Base-by-base conservation (phyloP, 495 filamentous ascomycete genomes). In the Pseudotulostoma volvatum region DNA sequence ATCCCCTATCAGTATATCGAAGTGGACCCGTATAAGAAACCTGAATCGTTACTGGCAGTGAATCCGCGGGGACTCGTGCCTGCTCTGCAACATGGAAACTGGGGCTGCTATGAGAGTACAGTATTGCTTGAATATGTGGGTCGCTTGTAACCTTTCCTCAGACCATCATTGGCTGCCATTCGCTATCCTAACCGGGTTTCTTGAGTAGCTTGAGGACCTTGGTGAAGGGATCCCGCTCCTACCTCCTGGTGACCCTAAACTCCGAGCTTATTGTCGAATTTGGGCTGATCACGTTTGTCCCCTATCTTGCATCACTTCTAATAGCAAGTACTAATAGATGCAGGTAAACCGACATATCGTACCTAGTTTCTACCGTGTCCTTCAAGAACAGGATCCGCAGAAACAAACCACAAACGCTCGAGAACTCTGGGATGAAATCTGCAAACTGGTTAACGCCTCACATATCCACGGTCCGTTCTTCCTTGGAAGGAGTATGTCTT, bases 1-100 rank as follows among this genome's bases (percentile, higher is more conserved):
- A 66, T 93, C 31, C 64, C 65, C 15, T 96, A 96, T 48, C 83
- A 94, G 51, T 96, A 96, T 53, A 78, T 87, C 44, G 88, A 94
- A 54, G 77, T 85, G 18, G 82, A 94, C 50, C 85, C 85, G 2
- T 92, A 87, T 48, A 68, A 79, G 44, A 88, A 88, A 48, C 82
- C 84, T 11, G 68, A 76, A 37, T 71, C 70, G 11, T 56, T 93
- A 25, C 66, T 93, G 21, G 83, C 84, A 31, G 74, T 93, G 37
- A 93, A 93, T 46, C 85, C 86, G n/a, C 67, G 83, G 38, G 87
- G 88, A 0, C 64, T 92, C 14, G 82, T 94, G 13, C 88, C 88
- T 7, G 83, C 80, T 15, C 66, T 94, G 50, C 65, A 76, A 17
- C 77, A 93, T 54, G 84, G 79, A 25, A 73, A 88, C 38, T 94